phyloP scores from a whole-genome alignment of 768 basidiomycete species.

The Cubamyces lactineus region DNA sequence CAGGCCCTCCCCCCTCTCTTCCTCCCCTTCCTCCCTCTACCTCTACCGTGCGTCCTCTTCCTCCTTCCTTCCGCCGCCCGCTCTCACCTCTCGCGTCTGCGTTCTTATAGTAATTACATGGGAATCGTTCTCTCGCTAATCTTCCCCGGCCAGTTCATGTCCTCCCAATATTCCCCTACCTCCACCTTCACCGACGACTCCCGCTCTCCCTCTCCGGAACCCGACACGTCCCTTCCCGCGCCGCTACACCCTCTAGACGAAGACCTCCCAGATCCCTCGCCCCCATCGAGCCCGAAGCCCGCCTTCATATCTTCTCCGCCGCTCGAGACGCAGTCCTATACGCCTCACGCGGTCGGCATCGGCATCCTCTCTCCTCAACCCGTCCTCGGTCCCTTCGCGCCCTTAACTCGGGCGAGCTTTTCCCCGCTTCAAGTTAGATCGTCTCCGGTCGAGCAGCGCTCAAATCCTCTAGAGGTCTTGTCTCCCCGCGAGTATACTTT shows the following conservation, averaged over 20 bases:
- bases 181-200: slow-evolving; percentile 27
- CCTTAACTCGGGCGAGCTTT: slow-evolving; percentile 23
- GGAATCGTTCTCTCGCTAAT: slow-evolving; percentile 36
- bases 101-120: slow-evolving; percentile 29
- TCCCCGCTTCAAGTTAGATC: slow-evolving; percentile 22
- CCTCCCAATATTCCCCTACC: slow-evolving; percentile 27
- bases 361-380: slow-evolving; percentile 33
- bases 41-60: slow-evolving; percentile 16
- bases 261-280: slow-evolving; percentile 14
- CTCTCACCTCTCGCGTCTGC: slow-evolving; percentile 3
- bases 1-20: slow-evolving; percentile 20
- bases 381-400: slow-evolving; percentile 27
- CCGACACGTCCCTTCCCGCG: slow-evolving; percentile 15
- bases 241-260: slow-evolving; percentile 12
- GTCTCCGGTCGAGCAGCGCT: slow-evolving; percentile 23
- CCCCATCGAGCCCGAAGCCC: slow-evolving; percentile 16
- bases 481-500: slow-evolving; percentile 13
- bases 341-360: slow-evolving; percentile 31
- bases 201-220: slow-evolving; percentile 27
- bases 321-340: slow-evolving; percentile 25
- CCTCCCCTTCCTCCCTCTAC: slow-evolving; percentile 21
- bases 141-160: slow-evolving; percentile 36
- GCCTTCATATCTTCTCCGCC: slow-evolving; percentile 22
- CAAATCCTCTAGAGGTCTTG: slow-evolving; percentile 23
- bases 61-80: slow-evolving; percentile 11